Conservation (phyloP, 139 green algal species). For the Pseudopediastrum boryanum region DNA sequence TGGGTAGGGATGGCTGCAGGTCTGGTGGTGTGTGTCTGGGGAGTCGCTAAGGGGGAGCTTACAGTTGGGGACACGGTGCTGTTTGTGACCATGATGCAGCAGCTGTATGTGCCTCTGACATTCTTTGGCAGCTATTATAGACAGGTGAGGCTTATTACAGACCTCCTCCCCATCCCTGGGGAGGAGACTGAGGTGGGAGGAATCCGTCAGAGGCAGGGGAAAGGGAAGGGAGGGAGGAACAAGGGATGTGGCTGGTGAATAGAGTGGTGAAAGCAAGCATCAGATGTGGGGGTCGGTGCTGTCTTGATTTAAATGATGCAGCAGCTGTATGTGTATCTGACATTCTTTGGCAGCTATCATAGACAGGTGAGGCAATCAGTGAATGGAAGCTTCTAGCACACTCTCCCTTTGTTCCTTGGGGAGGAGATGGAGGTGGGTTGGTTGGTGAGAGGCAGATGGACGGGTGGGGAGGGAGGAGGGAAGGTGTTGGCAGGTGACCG, state of each 20-base stretch:
- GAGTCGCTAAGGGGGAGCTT: conserved; percentile 56
- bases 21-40: conserved; percentile 70
- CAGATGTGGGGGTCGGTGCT: conserved; percentile 87
- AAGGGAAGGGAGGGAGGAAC: too few species aligned
- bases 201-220: too few species aligned
- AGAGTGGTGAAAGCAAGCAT: too few species aligned
- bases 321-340: conserved; percentile 90
- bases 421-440: too few species aligned
- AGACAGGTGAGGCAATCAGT: conserved; percentile 59
- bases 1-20: conserved; percentile 56
- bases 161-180: too few species aligned
- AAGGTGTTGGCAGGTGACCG: too few species aligned
- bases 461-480: too few species aligned
- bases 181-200: too few species aligned
- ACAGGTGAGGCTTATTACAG: conserved; percentile 37
- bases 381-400: not conserved
- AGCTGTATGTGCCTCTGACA: conserved; percentile 90
- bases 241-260: too few species aligned
- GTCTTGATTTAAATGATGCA: conserved; percentile 89
- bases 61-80: conserved; percentile 88
- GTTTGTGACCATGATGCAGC: conserved; percentile 87
- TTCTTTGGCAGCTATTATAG: conserved; percentile 87
- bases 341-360: conserved; percentile 88
- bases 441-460: too few species aligned
- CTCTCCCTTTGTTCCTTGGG: too few species aligned